phyloP scores from a whole-genome alignment of 257 asterid species.

The Buddleja alternifolia region DNA sequence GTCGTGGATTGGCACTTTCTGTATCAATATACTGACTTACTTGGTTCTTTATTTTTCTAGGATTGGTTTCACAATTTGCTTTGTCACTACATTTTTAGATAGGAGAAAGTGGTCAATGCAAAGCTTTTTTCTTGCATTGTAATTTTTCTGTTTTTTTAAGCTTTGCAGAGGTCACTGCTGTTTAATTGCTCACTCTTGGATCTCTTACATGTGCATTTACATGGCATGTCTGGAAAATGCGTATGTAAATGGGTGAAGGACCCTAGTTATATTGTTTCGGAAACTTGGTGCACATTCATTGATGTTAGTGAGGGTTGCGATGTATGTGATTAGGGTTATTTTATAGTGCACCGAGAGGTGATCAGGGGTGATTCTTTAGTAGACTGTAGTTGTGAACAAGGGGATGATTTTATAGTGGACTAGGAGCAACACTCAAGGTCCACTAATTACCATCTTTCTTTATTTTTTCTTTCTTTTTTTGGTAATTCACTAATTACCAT shows the following conservation, averaged over 20 bases:
- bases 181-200: constrained; percentile 16
- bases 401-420: no score
- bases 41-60: not conserved
- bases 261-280: constrained; percentile 5
- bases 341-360: no score
- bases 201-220: constrained; percentile 14
- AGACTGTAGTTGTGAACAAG: no score
- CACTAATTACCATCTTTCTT: no score
- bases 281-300: not conserved
- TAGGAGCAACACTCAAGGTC: no score
- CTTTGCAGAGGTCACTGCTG: constrained; percentile 22
- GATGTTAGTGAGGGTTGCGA: no score
- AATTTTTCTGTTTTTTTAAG: not conserved
- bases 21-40: not conserved
- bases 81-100: not conserved
- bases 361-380: no score
- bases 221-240: constrained; percentile 15
- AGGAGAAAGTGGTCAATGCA: constrained; percentile 6
- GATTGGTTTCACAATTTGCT: not conserved
- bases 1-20: constrained; percentile 1
- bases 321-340: no score
- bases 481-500: no score
- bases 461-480: no score
- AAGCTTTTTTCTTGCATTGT: constrained; percentile 11
- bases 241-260: constrained; percentile 20